Conservation (phyloP, 441 rosid genomes). For the Metrosideros polymorpha region DNA sequence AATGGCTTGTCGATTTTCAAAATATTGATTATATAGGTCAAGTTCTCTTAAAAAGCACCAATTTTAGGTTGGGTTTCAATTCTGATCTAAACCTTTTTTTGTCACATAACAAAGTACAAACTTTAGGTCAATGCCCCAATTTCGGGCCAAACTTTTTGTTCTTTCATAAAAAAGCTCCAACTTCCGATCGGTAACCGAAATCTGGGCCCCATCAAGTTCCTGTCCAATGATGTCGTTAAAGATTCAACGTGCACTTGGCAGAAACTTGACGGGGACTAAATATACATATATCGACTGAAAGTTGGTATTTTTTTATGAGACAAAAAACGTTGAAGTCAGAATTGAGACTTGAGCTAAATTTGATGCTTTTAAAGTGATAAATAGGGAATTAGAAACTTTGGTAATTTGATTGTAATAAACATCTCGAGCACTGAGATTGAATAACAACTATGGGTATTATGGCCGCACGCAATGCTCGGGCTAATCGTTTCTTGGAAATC, state of each 20-base stretch:
- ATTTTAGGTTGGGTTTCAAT: no score
- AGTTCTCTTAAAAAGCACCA: not conserved
- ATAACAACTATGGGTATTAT: not conserved
- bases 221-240: not conserved
- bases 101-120: not conserved
- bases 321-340: fast-evolving
- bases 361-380: fast-evolving
- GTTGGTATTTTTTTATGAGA: not conserved
- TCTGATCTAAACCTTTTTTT: not conserved
- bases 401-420: not conserved
- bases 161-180: not conserved
- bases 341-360: not conserved
- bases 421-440: not conserved
- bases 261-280: fast-evolving
- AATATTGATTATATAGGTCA: not conserved
- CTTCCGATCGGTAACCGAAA: fast-evolving
- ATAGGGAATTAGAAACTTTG: not conserved
- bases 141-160: not conserved
- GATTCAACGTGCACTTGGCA: not conserved
- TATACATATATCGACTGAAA: fast-evolving
- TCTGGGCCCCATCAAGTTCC: fast-evolving
- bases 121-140: fast-evolving
- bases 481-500: not conserved
- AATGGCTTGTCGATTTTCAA: not conserved
- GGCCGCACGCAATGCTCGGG: not conserved